Evolutionary conservation across 345 rosid species (phyloP), one percentile per base, ranked within the genome.

Genomic region (Brassica nigra): DNA sequence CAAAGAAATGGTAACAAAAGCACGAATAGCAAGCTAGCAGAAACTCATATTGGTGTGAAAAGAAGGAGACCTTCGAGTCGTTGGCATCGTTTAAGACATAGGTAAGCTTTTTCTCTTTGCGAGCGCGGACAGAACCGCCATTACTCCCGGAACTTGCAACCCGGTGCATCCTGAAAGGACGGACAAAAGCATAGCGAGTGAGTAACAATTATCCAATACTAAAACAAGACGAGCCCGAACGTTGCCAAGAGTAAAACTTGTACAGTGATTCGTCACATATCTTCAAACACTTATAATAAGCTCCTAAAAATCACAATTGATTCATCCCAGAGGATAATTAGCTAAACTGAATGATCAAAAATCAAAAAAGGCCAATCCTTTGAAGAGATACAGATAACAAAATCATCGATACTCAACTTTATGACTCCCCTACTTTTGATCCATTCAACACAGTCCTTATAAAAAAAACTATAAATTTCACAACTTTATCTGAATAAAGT

Each of bases 61-160:
- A 70, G 6, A 30, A 71, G 62, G 71, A 78, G 82, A 93, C 99
- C 98, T 93, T 86, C 20, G 88, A 57, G 76, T 90, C 89, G 74
- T 92, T 85, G 23, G 92, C 87, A 83, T 92, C 92, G 77, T 76
- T 96, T 83, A 93, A 82, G 16, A 96, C 92, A 86, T 92, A 96
- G 0, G 99, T 93, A 79, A 96, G 87, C 85, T 93, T 89, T 84
- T 93, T 96, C 91, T 93, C 99, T 82, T 93, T 96, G 54, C 98
- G 97, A 52, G 90, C 87, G 36, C 98, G 98, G 78, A 83, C 88
- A 80, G 98, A 92, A 88, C 90, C 89, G 61, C 82, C 68, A 20
- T 87, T 90, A 85, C 95, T 96, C 81, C 98, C 98, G 8, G 97
- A 88, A 90, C 99, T 96, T 76, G 95, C 99, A 84, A 96, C 98